Base-by-base conservation (phyloP, 192 early-diverging fungal species). In the Thamnidium elegans region DNA sequence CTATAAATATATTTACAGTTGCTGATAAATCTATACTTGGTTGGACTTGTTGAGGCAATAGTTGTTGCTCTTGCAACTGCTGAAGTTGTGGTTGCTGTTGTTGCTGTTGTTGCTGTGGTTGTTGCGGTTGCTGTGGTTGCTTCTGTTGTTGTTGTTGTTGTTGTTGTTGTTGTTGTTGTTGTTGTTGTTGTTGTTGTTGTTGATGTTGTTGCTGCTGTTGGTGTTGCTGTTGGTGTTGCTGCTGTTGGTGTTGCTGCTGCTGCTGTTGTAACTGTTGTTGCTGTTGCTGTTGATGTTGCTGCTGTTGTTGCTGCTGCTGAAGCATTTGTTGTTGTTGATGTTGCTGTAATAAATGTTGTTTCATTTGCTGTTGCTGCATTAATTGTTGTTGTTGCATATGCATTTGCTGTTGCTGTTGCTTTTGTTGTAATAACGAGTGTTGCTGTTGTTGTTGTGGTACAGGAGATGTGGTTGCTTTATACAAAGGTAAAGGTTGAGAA, bases 391-490 rank as follows among this genome's bases (percentile, higher is more conserved):
- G 56, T 15, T 34, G 20, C 13, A 4, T 9, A 7, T 44, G 55
- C 15, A 39, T 17, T 58, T 17, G 55, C n/a, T 13, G 45, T 17
- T 47, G 45, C 45, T 47, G 45, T 17, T 47, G 55, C 31, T 39
- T 32, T 39, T 58, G 56, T 4, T 58, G 56, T 39, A 58, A 23
- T 19, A 42, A 32, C 19, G n/a, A n/a, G n/a, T n/a, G n/a, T n/a
- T n/a, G n/a, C n/a, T n/a, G n/a, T n/a, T 58, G 56, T 21, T 42
- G 34, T 23, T 58, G 56, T 15, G n/a, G 56, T 20, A 39, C 9
- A 23, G 17, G 56, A 58, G 56, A 17, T 20, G 56, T 19, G 19
- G n/a, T 58, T 14, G 56, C 31, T 58, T 32, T 45, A 58, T 58
- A 26, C 36, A 58, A 36, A 19, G 56, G 39, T 58, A 58, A 39